Evolutionary conservation across 1,284 basidiomycete genomes (phyloP).

Genomic region (Cystobasidium slooffiae): DNA sequence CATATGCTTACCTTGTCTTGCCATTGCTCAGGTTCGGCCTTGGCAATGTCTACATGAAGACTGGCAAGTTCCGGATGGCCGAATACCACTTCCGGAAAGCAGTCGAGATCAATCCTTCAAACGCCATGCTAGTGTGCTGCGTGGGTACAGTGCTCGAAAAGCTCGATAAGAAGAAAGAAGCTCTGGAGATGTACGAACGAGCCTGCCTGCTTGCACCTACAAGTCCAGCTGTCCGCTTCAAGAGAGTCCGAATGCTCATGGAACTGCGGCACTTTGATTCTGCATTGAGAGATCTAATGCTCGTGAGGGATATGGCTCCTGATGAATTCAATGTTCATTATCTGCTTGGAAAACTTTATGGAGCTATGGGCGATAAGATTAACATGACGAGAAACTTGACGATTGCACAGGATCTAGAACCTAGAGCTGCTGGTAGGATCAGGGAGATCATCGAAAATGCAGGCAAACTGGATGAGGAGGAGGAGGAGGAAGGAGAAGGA

Average conservation of each 20-base stretch:
- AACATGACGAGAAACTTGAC: conserved; percentile 81
- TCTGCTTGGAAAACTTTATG: conserved; percentile 88
- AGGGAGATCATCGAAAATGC: conserved; percentile 36
- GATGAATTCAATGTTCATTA: conserved; percentile 94
- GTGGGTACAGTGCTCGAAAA: conserved; percentile 66
- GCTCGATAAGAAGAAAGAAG: conserved; percentile 68
- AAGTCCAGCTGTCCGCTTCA: conserved; percentile 86
- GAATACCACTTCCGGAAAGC: conserved; percentile 94
- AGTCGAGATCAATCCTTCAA: conserved; percentile 83
- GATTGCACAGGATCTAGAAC: conserved; percentile 74
- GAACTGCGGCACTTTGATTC: conserved; percentile 74
- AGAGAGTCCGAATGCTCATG: conserved; percentile 83
- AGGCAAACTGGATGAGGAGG: conserved; percentile 1
- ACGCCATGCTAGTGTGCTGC: conserved; percentile 66
- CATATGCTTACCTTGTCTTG: not conserved
- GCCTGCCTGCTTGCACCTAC: conserved; percentile 76
- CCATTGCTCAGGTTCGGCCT: conserved; percentile 83
- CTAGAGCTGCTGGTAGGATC: conserved; percentile 54
- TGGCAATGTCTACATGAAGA: conserved; percentile 87
- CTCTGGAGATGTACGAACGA: conserved; percentile 75
- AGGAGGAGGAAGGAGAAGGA: conserved; percentile 16
- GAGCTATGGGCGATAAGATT: conserved; percentile 73
- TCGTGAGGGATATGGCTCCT: conserved; percentile 75
- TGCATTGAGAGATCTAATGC: conserved; percentile 77
- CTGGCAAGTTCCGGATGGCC: conserved; percentile 84